Evolutionary conservation across 2,329 filamentous ascomycete species (phyloP), one percentile per base, ranked within the genome.

Genomic region (Colletotrichum sojae): DNA sequence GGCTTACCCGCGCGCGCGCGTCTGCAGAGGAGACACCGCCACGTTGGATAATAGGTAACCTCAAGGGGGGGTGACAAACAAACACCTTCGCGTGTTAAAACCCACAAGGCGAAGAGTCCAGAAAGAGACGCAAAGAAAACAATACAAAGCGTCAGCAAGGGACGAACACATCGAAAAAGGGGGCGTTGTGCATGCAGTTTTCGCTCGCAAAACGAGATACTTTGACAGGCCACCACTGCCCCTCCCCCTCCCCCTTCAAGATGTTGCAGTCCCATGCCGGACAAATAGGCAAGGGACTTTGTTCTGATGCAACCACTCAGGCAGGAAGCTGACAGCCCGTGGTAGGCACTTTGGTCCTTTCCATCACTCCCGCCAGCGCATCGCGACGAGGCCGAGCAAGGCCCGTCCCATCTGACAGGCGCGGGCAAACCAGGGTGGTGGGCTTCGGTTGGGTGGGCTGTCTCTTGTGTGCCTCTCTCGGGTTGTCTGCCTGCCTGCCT

Each of bases 341-440:
- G 59, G 39, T n/a, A 18, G 16, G 16, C 31, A 13, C 13, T 36
- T 48, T 65, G 31, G 8, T 36, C 31, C 8, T 36, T 36, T 36
- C 31, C 10, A 36, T 36, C 31, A 36, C 8, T 36, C 49, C 66
- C 61, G 66, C 62, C 66, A 66, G 55, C 66, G 55, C 62, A 69
- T 66, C 62, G 66, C 54, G 62, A 69, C 62, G 55, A 66, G 49
- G 57, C 59, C 55, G 51, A 66, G 40, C 62, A 60, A 66, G 66
- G 62, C 66, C 62, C 62, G 62, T 69, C 62, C 66, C 66, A 66
- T 69, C 62, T 61, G 62, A 69, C 62, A 69, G 45, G 66, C 55
- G 54, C 49, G 20, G 55, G 46, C 43, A 48, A 61, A 27, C 62
- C 62, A 51, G 25, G 25, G 43, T 51, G 48, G 66, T 51, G 18